A percentile compares a stretch with the other conserved stretches of the same genome.
These are phyloP conservation scores for Didymellaceae sp. DNA, from an alignment of 2,329 filamentous ascomycete genomes.

Conservation along the genomic window DNA sequence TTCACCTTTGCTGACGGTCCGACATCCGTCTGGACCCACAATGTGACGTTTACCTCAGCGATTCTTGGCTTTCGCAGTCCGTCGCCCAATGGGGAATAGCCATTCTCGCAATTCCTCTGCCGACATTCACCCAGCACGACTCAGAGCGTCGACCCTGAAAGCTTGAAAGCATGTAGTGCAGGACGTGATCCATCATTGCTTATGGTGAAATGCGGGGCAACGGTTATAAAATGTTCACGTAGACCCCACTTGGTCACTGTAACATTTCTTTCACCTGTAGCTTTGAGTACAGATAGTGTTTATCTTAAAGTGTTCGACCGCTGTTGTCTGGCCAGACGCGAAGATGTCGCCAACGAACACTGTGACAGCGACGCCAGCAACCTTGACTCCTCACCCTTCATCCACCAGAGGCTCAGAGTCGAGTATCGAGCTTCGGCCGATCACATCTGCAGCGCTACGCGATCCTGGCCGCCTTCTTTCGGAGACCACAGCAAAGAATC, in stretches of 20 bases:
- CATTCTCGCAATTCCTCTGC: neutral
- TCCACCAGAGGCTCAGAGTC: conserved; percentile 3
- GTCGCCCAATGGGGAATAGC: conserved; percentile 2
- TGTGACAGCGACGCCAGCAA: conserved; percentile 5
- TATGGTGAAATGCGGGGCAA: too few species aligned
- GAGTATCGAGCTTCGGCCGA: conserved; percentile 16
- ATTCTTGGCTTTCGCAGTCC: conserved; percentile 3
- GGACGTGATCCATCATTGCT: too few species aligned
- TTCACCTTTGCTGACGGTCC: neutral
- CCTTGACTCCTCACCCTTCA: neutral
- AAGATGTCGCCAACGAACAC: conserved; percentile 22
- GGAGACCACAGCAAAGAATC: conserved; percentile 13
- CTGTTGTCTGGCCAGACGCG: neutral
- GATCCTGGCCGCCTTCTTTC: conserved; percentile 3
- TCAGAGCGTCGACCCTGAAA: neutral
- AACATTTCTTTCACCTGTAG: too few species aligned
- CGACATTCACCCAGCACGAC: neutral
- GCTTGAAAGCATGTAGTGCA: neutral
- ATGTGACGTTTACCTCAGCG: neutral
- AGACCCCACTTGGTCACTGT: too few species aligned
- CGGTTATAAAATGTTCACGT: too few species aligned
- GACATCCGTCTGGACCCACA: neutral
- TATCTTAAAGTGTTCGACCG: too few species aligned
- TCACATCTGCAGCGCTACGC: conserved; percentile 1
- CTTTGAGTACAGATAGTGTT: too few species aligned